Base-by-base conservation (phyloP, 116 monocot species). In the Phalaenopsis hybrid region DNA sequence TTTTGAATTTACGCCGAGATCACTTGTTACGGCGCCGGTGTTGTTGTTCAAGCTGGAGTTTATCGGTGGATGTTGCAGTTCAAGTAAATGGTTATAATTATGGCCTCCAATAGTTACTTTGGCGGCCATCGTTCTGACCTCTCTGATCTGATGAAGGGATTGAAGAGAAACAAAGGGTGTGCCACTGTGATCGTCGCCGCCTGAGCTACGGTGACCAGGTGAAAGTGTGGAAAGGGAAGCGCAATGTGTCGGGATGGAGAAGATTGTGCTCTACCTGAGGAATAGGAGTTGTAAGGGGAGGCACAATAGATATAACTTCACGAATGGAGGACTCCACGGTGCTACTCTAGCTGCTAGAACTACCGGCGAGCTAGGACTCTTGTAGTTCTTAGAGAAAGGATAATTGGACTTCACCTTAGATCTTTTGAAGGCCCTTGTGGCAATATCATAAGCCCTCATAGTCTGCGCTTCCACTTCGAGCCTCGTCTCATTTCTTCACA, bases 301-400 rank as follows among this genome's bases (percentile, higher is more conserved):
- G 75, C 1, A 21, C 8, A 21, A 43, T 31, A 9, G 73, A 37
- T 2, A 45, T 65, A 7, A 15, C 73, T n/a, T 79, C 87, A 1
- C 84, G 52, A 61, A 65, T 21, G 72, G 88, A 85, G 18, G 83
- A 83, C 73, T 88, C 88, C 11, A 85, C 78, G 10, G 88, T 85
- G 88, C 88, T 85, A 75, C 79, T 88, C 77, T 68, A 80, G 85
- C 88, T 88, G 63, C 82, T 79, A 33, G 82, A 80, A 80, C 82
- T 85, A 4, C 51, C 12, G 21, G n/a, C 8, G 50, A 21, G 3
- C 61, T 20, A 33, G 37, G 8, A 4, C 57, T 45, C 25, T 33
- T 28, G 28, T n/a, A 55, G 41, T 5, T 50, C 1, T 75, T 58
- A 7, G 75, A 21, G 73, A 0, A 74, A 33, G 79, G 84, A 43